These are phyloP conservation scores for Xylaria sp. DNA, from an alignment of 2,329 filamentous ascomycete genomes.

Conservation along the genomic window DNA sequence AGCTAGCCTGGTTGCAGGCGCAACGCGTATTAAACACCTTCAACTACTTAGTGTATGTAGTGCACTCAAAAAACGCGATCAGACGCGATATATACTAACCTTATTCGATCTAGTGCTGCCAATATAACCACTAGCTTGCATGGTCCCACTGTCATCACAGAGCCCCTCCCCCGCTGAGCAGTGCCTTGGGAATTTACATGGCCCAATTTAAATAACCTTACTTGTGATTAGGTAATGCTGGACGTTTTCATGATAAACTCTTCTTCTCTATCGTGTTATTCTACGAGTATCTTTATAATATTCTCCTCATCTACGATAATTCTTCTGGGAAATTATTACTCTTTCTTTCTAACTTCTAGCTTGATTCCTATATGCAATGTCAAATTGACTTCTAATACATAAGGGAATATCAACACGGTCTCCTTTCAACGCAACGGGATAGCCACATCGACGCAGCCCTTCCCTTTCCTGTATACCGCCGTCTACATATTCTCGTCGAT, in stretches of 20 bases:
- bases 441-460: background rate
- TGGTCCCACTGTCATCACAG: too few relatives aligned
- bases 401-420: background rate
- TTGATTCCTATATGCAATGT: background rate
- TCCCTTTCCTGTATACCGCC: background rate
- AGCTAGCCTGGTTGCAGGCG: background rate
- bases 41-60: background rate
- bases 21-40: slow-evolving; percentile 18
- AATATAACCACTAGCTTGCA: background rate
- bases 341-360: too few relatives aligned
- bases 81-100: slow-evolving; percentile 27
- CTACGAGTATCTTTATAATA: too few relatives aligned
- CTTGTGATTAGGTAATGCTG: too few relatives aligned
- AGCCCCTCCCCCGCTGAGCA: too few relatives aligned
- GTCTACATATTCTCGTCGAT: background rate
- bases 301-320: too few relatives aligned
- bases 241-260: too few relatives aligned
- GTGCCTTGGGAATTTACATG: too few relatives aligned
- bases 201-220: too few relatives aligned
- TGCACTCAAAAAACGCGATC: slow-evolving; percentile 21
- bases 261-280: too few relatives aligned
- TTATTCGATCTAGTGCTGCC: background rate
- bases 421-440: background rate
- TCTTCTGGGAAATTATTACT: too few relatives aligned
- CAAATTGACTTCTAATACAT: background rate